Conservation (phyloP, 2,329 filamentous ascomycete genomes). For the Leptographium wingfieldii region DNA sequence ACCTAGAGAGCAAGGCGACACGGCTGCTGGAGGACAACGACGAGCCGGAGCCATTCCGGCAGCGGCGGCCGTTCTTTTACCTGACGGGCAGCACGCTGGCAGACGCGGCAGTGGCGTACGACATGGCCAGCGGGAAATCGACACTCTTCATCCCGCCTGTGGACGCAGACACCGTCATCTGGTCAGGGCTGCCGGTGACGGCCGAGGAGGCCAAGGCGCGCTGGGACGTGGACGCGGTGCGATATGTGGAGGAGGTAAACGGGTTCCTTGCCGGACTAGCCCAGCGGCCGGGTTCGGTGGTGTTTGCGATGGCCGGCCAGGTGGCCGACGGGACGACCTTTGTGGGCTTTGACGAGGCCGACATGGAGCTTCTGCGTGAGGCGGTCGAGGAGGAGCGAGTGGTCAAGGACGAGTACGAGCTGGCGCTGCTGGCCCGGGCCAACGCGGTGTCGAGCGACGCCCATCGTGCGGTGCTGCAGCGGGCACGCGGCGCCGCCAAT, state of each 20-base stretch:
- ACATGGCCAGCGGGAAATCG: conserved; percentile 58
- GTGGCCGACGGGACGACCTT: conserved; percentile 62
- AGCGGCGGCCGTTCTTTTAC: conserved; percentile 91
- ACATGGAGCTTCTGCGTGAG: conserved; percentile 41
- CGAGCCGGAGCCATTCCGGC: conserved; percentile 66
- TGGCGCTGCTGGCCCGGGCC: conserved; percentile 59
- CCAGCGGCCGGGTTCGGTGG: conserved; percentile 9
- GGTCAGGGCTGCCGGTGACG: conserved; percentile 77
- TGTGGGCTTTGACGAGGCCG: conserved; percentile 52
- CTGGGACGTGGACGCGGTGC: conserved; percentile 74
- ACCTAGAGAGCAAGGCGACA: conserved; percentile 75
- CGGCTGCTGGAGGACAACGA: conserved; percentile 84
- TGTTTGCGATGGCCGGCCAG: conserved; percentile 70
- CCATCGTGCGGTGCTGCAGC: conserved; percentile 49
- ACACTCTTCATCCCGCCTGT: conserved; percentile 86
- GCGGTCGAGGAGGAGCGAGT: conserved; percentile 59
- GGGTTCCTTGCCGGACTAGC: conserved; percentile 45
- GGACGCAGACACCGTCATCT: conserved; percentile 81
- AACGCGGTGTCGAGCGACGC: conserved; percentile 57
- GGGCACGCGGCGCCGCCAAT: conserved; percentile 52
- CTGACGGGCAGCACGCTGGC: conserved; percentile 72
- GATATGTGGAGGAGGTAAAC: conserved; percentile 62
- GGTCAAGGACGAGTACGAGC: conserved; percentile 62
- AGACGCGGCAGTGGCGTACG: conserved; percentile 71
- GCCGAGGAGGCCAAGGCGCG: conserved; percentile 58